A percentile compares a stretch with the other conserved stretches of the same genome.
Conservation (phyloP, 192 early-diverging fungal species). For the Umbelopsis isabellina region DNA sequence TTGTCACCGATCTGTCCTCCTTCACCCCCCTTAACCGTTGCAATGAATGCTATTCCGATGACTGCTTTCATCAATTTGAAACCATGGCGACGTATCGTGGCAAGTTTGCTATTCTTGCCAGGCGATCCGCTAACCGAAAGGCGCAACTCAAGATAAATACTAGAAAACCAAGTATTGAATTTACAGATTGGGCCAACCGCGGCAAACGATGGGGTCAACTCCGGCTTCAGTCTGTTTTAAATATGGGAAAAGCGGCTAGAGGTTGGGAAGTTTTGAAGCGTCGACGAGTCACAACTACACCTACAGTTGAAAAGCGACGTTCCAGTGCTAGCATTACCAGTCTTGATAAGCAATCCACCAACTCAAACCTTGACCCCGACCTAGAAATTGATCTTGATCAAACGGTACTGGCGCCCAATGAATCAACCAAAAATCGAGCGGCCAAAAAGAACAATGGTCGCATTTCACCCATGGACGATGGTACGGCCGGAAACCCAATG, state of each 20-base stretch:
- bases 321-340: not conserved
- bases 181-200: slow-evolving; percentile 12
- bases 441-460: not conserved
- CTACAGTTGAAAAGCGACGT: not conserved
- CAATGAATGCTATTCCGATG: slow-evolving; percentile 19
- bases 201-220: slow-evolving; percentile 14
- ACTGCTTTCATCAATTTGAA: slow-evolving; percentile 2
- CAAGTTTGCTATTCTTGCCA: slow-evolving; percentile 1
- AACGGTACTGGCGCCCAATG: slow-evolving; percentile 1
- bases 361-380: not conserved
- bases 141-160: slow-evolving; percentile 13
- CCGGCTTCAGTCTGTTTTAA: slow-evolving; percentile 4
- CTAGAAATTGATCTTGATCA: slow-evolving; percentile 17
- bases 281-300: slow-evolving; percentile 1
- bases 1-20: slow-evolving; percentile 5
- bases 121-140: slow-evolving; percentile 18
- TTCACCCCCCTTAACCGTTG: slow-evolving; percentile 8
- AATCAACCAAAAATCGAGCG: not conserved
- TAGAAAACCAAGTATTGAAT: slow-evolving; percentile 18
- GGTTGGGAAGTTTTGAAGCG: slow-evolving; percentile 27
- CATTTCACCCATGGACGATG: slow-evolving; percentile 21
- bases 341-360: slow-evolving; percentile 4
- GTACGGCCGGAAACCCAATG: not conserved
- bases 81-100: not conserved
- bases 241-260: slow-evolving; percentile 1